Evolutionary conservation across 805 yeast species (phyloP), one percentile per base, ranked within the genome.

Genomic region (Metahyphopichia silvanorum): DNA sequence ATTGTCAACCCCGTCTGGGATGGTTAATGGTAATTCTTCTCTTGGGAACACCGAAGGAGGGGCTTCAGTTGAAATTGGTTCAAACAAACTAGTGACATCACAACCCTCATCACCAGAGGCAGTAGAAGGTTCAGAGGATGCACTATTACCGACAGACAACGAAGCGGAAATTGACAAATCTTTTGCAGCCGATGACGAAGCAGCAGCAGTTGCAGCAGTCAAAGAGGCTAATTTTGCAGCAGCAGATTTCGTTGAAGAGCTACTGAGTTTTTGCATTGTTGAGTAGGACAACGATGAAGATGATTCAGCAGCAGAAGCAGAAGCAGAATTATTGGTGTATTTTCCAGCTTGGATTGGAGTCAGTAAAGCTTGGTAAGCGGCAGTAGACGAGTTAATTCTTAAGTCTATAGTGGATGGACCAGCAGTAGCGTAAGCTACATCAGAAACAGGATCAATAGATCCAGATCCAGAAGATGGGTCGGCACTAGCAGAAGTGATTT

Each of bases 1-100:
- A 38, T 67, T 65, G 24, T 61, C 55, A 22, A 74, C 78, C 21
- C 76, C 76, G 3, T 42, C 44, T 13, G 82, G 77, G 24, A 77
- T 50, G 0, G 48, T 43, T 35, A 76, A 52, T 9, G 72, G 72
- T 27, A 74, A 63, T 3, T 53, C 63, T 24, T 65, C 65, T 32
- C 72, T 62, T 4, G 65, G 40, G 57, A 78, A 78, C 31, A 72
- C 63, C 1, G 63, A 34, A 6, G 66, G 44, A 23, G 60, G 59
- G 3, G 32, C 36, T 13, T 33, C 32, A 2, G 41, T 71, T 27
- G 66, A 64, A 34, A 80, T 62, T 3, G 70, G 63, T 11, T 50
- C 39, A 51, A 80, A 78, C n/a, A 81, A 57, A 39, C 73, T 45
- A 30, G 31, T 33, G 12, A 36, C 46, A 17, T 31, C 31, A 29